Evolutionary conservation across 2,329 filamentous ascomycete species (phyloP), one percentile per base, ranked within the genome.

Genomic region (Juglanconis oblonga): DNA sequence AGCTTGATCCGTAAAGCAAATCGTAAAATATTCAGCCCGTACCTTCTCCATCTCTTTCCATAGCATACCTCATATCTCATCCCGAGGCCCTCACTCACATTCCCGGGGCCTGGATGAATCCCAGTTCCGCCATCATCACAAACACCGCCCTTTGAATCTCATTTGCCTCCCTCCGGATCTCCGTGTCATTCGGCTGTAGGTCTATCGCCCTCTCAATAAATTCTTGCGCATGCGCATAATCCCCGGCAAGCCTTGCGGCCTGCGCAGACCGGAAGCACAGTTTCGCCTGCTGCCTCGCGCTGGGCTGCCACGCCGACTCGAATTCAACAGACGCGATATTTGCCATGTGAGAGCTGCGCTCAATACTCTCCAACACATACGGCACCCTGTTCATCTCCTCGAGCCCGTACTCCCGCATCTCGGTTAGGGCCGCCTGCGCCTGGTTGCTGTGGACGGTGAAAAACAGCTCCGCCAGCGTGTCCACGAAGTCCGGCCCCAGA

Each of bases 231-330:
- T 29, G n/a, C 5, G 35, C 7, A 38, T 52, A 13, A 10, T 58
- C 44, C n/a, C 55, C 55, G 6, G 52, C 8, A 4, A 62, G 38
- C n/a, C 55, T 45, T 7, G 33, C 45, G 11, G 57, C 57, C 31
- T 58, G 53, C 17, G 59, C 56, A 4, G n/a, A 9, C 14, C 56
- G 52, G 49, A 59, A 62, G 3, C 17, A 44, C 9, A 59, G 36
- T 33, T 62, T 55, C 3, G 56, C 59, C 59, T 32, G 38, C 33
- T 62, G 56, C 17, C 49, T 24, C 29, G 42, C 11, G n/a, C 24
- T 58, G 3, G 59, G 59, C 29, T 14, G 14, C 59, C 55, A 62
- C 13, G 33, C 9, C 7, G 51, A 24, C 13, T 35, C 48, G 11
- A 61, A 51, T 8, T 10, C 11, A 5, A 49, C 38, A 4, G 44